A percentile compares a stretch with the other conserved stretches of the same genome.
Evolutionary conservation across 148 eudicot genomes (phyloP).

Genomic region (Nyssa sinensis): DNA sequence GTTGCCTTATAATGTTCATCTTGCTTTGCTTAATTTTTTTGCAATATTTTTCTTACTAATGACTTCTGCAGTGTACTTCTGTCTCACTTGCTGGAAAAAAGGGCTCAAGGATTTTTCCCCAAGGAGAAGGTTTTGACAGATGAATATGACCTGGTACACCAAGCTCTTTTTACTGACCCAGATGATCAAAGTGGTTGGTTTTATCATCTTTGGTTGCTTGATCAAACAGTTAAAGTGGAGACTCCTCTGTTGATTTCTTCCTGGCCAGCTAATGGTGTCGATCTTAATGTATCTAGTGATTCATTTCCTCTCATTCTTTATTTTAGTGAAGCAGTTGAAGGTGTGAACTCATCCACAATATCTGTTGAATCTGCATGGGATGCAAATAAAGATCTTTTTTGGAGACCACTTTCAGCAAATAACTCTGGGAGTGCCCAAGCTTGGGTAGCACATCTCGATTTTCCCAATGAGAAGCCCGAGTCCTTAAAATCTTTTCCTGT

Average conservation of each 20-base stretch:
- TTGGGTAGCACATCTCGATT: constrained; percentile 57
- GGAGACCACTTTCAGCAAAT: constrained; percentile 65
- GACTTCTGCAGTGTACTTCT: constrained; percentile 57
- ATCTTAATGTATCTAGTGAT: constrained; percentile 28
- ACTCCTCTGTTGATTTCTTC: constrained; percentile 52
- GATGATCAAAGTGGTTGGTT: constrained; percentile 99
- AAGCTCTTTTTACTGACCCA: constrained; percentile 86
- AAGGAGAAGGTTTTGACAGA: constrained; percentile 63
- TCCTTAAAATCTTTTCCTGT: constrained; percentile 37
- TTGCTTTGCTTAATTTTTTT: neutral
- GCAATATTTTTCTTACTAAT: neutral
- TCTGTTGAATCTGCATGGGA: constrained; percentile 40
- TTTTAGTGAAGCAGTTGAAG: constrained; percentile 71
- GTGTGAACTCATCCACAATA: constrained; percentile 60
- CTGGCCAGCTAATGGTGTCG: constrained; percentile 67
- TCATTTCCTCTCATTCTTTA: constrained; percentile 60
- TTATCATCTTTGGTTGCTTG: constrained; percentile 92
- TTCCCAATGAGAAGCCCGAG: constrained; percentile 33
- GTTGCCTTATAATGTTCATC: constrained; percentile 2
- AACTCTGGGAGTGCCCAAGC: constrained; percentile 42
- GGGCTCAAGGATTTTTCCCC: constrained; percentile 52
- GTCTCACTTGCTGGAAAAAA: constrained; percentile 55
- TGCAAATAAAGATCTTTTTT: constrained; percentile 35
- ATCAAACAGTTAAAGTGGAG: constrained; percentile 60
- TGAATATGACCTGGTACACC: constrained; percentile 77